Percentiles rank a stretch among this genome's conserved stretches.
phyloP scores from a whole-genome alignment of 2,329 filamentous ascomycete species.

The Penicillium sp. region DNA sequence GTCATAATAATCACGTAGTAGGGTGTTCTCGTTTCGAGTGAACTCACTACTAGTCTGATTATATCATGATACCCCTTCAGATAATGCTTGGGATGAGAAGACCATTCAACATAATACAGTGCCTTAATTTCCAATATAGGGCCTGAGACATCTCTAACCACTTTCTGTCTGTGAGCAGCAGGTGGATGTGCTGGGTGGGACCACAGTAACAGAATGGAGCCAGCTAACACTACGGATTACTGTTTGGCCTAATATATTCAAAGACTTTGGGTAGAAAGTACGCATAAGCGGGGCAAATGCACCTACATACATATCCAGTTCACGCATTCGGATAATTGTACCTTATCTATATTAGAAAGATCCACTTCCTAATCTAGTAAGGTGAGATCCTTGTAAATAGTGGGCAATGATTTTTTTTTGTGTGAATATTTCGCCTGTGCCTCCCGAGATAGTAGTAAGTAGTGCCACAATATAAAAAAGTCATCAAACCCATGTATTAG shows the following conservation, averaged over 20 bases:
- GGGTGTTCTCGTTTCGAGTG: not conserved
- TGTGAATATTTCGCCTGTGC: not conserved
- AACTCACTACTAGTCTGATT: no score
- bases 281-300: not conserved
- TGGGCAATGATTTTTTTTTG: not conserved
- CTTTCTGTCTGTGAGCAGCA: not conserved
- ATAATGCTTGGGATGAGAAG: not conserved
- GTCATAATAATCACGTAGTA: not conserved
- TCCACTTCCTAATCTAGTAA: not conserved
- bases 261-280: not conserved
- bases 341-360: not conserved
- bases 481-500: not conserved
- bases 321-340: not conserved
- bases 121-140: not conserved
- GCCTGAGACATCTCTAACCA: not conserved
- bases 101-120: no score
- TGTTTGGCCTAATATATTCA: not conserved
- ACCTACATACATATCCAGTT: not conserved
- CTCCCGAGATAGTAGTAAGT: not conserved
- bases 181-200: not conserved
- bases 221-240: no score
- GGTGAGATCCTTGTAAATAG: not conserved
- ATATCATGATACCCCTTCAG: not conserved
- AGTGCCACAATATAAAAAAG: not conserved
- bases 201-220: not conserved